Conservation (phyloP, 2,329 filamentous ascomycete genomes). For the Aspergillus eucalypticola region DNA sequence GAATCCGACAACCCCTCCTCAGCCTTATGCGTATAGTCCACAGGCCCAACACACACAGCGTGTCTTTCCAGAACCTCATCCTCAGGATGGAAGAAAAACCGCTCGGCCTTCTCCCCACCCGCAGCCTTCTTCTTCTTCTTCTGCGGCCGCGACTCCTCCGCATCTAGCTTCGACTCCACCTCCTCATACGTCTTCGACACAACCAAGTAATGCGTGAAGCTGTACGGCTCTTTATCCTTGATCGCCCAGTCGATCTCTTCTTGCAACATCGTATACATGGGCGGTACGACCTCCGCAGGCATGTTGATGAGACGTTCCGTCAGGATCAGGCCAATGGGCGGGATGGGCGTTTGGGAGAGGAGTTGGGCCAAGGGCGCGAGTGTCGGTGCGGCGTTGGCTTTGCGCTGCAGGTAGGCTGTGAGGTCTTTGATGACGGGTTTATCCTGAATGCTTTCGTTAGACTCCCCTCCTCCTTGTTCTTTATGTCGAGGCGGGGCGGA, state of each 20-base stretch:
- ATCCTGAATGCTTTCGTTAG: slow-evolving; percentile 45
- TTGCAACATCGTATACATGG: slow-evolving; percentile 90
- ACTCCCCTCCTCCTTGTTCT: too few species aligned
- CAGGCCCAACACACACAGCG: slow-evolving; percentile 68
- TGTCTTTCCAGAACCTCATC: slow-evolving; percentile 84
- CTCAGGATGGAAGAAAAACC: slow-evolving; percentile 93
- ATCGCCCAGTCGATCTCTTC: slow-evolving; percentile 89
- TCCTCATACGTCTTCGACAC: slow-evolving; percentile 91
- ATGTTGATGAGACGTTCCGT: slow-evolving; percentile 95
- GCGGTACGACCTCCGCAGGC: slow-evolving; percentile 87
- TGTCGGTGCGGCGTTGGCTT: slow-evolving; percentile 54
- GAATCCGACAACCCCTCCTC: slow-evolving; percentile 83
- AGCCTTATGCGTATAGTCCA: slow-evolving; percentile 74
- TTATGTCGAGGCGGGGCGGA: background rate
- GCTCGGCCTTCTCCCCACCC: slow-evolving; percentile 50
- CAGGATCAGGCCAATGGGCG: slow-evolving; percentile 79
- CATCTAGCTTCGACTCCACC: slow-evolving; percentile 76
- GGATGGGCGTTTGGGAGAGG: slow-evolving; percentile 54
- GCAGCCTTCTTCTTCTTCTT: slow-evolving; percentile 65
- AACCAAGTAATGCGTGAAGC: slow-evolving; percentile 90
- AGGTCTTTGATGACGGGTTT: slow-evolving; percentile 72
- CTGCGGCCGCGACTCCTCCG: slow-evolving; percentile 60
- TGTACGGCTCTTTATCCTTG: slow-evolving; percentile 87
- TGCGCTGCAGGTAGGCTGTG: slow-evolving; percentile 66
- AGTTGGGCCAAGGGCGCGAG: slow-evolving; percentile 61